phyloP scores from a whole-genome alignment of 2,329 filamentous ascomycete genomes.

The Neopestalotiopsis clavispora region DNA sequence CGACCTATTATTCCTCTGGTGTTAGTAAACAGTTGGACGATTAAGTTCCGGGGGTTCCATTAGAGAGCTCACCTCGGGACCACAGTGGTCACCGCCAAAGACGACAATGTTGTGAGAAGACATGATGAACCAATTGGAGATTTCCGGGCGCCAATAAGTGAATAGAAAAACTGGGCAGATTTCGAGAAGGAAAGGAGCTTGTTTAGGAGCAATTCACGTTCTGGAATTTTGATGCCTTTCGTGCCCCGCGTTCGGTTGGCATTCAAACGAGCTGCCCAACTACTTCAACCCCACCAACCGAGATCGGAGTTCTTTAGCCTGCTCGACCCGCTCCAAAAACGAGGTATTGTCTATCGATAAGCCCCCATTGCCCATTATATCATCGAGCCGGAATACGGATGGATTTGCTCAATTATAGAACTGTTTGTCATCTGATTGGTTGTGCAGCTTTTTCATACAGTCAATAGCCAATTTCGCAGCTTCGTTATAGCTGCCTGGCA shows the following conservation, averaged over 20 bases:
- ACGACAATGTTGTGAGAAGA: conserved; percentile 78
- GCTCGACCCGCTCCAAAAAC: neutral
- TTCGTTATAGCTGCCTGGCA: neutral
- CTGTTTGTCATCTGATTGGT: neutral
- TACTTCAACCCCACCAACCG: conserved; percentile 13
- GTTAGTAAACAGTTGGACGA: conserved; percentile 5
- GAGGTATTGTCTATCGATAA: conserved; percentile 9
- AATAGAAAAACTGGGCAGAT: conserved; percentile 1
- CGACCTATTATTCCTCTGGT: conserved; percentile 56
- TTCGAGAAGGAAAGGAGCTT: neutral
- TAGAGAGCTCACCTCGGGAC: conserved; percentile 70
- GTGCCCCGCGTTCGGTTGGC: conserved; percentile 25
- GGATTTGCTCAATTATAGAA: neutral
- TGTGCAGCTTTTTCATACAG: neutral
- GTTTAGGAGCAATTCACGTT: neutral
- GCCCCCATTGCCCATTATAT: neutral
- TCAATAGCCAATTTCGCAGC: neutral
- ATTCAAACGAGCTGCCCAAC: neutral
- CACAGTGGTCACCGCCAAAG: conserved; percentile 83
- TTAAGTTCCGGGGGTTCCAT: neutral
- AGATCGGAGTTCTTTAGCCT: conserved; percentile 13
- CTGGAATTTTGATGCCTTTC: conserved; percentile 17
- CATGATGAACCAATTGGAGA: conserved; percentile 53
- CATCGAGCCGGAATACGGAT: neutral
- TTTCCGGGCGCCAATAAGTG: conserved; percentile 8